Conservation (phyloP, 2,329 filamentous ascomycete species). For the Xylariaceae sp. region DNA sequence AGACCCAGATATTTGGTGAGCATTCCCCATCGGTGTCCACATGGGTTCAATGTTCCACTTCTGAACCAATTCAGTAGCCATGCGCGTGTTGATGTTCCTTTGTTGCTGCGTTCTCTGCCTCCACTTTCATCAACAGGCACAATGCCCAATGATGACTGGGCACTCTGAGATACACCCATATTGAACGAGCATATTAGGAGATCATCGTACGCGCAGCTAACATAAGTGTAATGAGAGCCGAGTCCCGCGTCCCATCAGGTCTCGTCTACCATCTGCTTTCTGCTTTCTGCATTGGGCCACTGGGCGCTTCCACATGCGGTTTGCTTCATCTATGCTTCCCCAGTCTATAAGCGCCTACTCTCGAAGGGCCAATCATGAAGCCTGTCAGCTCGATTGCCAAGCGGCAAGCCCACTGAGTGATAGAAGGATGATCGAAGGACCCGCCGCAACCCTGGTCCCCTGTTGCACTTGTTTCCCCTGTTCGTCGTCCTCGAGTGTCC, state of each 20-base stretch:
- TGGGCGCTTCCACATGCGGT: slow-evolving; percentile 38
- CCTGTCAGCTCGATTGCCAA: slow-evolving; percentile 31
- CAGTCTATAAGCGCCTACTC: slow-evolving; percentile 38
- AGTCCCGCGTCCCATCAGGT: slow-evolving; percentile 6
- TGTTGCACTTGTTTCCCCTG: too few species aligned
- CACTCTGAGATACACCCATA: too few species aligned
- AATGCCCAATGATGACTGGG: too few species aligned
- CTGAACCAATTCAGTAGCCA: too few species aligned
- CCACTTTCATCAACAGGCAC: too few species aligned
- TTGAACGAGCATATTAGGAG: too few species aligned
- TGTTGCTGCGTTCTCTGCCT: too few species aligned
- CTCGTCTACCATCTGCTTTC: slow-evolving; percentile 1
- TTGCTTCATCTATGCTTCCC: slow-evolving; percentile 26
- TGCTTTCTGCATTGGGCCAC: slow-evolving; percentile 31
- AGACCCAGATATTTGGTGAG: too few species aligned
- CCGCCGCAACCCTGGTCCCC: slow-evolving; percentile 20
- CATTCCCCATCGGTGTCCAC: too few species aligned
- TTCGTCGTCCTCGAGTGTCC: slow-evolving; percentile 6
- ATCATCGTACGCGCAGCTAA: too few species aligned
- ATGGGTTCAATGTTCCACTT: too few species aligned
- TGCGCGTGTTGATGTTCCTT: too few species aligned
- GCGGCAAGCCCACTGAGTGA: slow-evolving; percentile 31
- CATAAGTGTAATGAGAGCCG: slow-evolving; percentile 8
- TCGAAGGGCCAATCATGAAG: slow-evolving; percentile 33
- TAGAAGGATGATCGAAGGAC: slow-evolving; percentile 19